Base-by-base conservation (phyloP, 2,329 filamentous ascomycete genomes). In the Ceratocystis papillata region DNA sequence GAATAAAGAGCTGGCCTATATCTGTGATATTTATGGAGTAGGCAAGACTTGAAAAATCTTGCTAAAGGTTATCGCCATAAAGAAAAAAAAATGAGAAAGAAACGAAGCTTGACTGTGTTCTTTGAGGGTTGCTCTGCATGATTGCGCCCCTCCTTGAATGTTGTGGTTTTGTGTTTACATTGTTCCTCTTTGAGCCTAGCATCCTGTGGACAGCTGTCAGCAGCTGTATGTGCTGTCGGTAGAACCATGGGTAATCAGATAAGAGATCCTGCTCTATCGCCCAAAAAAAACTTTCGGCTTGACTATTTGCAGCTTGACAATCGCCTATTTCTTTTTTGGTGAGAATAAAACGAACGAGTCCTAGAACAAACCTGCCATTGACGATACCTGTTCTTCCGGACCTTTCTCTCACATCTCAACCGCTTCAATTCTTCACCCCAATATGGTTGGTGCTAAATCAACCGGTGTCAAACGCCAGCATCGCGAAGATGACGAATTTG, bases 381-480 rank as follows among this genome's bases (percentile, higher is more conserved):
- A 20, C 44, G 22, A 45, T 33, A 48, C 28, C 33, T 66, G 63
- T 65, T 63, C 67, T 67, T 66, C 15, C 25, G 44, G 22, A 57
- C 63, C 41, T 22, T 63, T 65, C 61, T 46, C 37, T 1, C 10
- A 50, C 37, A 25, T 37, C 25, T 33, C 53, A 20, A 25, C 48
- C 48, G 48, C 48, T 41, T 41, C 10, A 41, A 41, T 4, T 41
- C 45, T 60, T 63, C 20, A 12, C 20, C 3, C 20, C 41, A 71
- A 63, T 45, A 76, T 75, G 74, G 68, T 57, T 61, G 70, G 70
- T n/a, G 65, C 70, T 41, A 65, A 70, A 57, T 72, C 70, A 37
- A 73, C 73, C 64, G 72, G 74, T 30, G 73, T 74, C 45, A 78
- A 77, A 68, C 74, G 76, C 59, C 70, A 73, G 45, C 72, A 73